Evolutionary conservation across 2,329 filamentous ascomycete genomes (phyloP), one percentile per base, ranked within the genome.

Genomic region (Neodidymelliopsis sp.): DNA sequence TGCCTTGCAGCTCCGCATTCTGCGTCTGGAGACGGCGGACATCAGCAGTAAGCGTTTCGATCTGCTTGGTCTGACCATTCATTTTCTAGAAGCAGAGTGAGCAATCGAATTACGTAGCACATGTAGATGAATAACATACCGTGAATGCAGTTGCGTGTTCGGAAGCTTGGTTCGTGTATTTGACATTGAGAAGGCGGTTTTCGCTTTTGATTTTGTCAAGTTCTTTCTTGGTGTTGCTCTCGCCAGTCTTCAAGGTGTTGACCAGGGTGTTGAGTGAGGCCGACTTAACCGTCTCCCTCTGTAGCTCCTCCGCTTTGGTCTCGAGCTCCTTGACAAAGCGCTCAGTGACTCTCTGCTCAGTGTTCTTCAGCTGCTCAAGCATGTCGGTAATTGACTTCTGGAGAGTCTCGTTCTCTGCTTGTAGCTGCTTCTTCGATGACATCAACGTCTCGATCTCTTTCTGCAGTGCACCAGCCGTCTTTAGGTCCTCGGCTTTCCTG

Each of bases 131-230:
- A 11, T 10, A 11, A 48, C 57, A 8, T 58, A 69, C 65, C 31
- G 23, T 47, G 20, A 62, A 62, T 9, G 49, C 25, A 10, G 51
- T 54, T 6, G 56, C 53, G 47, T 62, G 60, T 40, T 66, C 66
- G n/a, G 30, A 20, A 15, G 57, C 28, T 44, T 64, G 62, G 15
- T 56, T 51, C 12, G 33, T 49, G 40, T 61, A 67, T 34, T 65
- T 70, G 25, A 59, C 50, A 5, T 52, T 45, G 19, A 60, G 27
- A 6, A 38, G 13, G 12, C 51, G 59, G 29, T 54, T 47, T 28
- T 65, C 60, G 3, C 42, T 34, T 19, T 61, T 63, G 9, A 57
- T 2, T 33, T 64, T 64, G 3, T 64, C 59, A 3, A 50, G 13
- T 20, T 67, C 58, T 24, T 57, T 54, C 31, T 55, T 55, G 13